Conservation (phyloP, 495 filamentous ascomycete genomes). For the Margaritispora aquatica region DNA sequence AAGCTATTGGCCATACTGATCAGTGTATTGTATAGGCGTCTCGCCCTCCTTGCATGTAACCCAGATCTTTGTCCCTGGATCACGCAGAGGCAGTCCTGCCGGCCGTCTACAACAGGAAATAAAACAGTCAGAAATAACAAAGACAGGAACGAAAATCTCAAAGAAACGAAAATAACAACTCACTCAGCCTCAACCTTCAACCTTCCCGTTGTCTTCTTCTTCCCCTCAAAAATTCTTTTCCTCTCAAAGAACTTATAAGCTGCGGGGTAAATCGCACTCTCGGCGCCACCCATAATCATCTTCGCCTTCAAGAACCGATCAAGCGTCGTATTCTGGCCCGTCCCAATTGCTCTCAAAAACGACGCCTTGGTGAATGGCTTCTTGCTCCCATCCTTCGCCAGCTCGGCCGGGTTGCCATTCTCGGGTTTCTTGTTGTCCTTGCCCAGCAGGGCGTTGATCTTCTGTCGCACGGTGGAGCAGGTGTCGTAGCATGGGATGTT, state of each 20-base stretch:
- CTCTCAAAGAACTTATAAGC: constrained; percentile 56
- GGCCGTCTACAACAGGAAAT: too few relatives aligned
- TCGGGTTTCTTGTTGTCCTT: constrained; percentile 31
- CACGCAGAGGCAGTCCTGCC: too few relatives aligned
- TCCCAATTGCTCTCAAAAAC: constrained; percentile 34
- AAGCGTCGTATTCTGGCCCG: constrained; percentile 29
- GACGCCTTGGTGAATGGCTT: constrained; percentile 38
- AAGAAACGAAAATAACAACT: too few relatives aligned
- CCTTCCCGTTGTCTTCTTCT: constrained; percentile 34
- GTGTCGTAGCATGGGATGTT: constrained; percentile 42
- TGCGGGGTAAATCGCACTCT: constrained; percentile 38
- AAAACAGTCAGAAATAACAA: too few relatives aligned
- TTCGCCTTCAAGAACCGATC: constrained; percentile 42
- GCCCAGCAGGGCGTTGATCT: constrained; percentile 45
- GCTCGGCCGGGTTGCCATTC: constrained; percentile 5
- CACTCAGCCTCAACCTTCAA: not conserved
- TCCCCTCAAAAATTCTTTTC: constrained; percentile 45
- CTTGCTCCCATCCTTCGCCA: constrained; percentile 1
- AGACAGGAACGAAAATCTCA: too few relatives aligned
- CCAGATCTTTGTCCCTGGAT: too few relatives aligned
- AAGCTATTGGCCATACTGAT: too few relatives aligned
- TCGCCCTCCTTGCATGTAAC: too few relatives aligned
- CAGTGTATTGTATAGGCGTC: too few relatives aligned
- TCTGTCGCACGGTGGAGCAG: constrained; percentile 50
- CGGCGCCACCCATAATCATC: constrained; percentile 36